Base-by-base conservation (phyloP, 495 filamentous ascomycete species). In the Thozetella sp. region DNA sequence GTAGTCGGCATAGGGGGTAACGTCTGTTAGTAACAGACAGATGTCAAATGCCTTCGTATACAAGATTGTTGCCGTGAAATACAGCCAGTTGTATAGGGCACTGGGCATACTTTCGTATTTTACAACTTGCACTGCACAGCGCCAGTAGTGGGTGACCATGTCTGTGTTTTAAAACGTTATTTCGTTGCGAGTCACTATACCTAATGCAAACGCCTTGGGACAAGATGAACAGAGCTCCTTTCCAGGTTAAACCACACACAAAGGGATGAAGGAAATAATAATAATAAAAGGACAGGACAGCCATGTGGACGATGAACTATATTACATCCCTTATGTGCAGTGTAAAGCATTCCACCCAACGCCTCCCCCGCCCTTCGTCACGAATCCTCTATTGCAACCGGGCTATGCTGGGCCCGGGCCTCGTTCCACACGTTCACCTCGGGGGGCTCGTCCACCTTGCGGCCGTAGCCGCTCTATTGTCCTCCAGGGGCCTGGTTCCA, bases 401-500 rank as follows among this genome's bases (percentile, higher is more conserved):
- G n/a, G 43, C 43, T 3, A 15, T n/a, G 9, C 43, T 48, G 43
- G 43, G 4, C 30, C 4, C 11, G 10, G 20, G 43, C 43, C 43
- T 48, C 43, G 43, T 48, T 53, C 46, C 54, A 52, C 25, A 71
- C 61, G 10, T 64, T 53, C 3, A 67, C 69, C 53, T 69, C 71
- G 3, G 67, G 64, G 30, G 73, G 71, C 58, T 67, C 66, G 56
- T 65, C 71, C 26, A 72, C 70, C 57, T 66, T 65, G 52, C 67
- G 70, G 53, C 62, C 67, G 22, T 73, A 53, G 24, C 83, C 76
- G 51, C 83, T 82, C 56, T 83, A 85, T 3, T 82, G 82, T 45
- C 77, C 84, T 1, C 88, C 84, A 34, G 89, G 85, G 22, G 95
- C 92, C 68, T 93, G 94, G 76, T 98, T 97, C 96, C 96, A 99